Percentiles rank a stretch among this genome's conserved stretches.
These are phyloP conservation scores for Aspergillus novoparasiticus DNA, from an alignment of 2,329 filamentous ascomycete species.

Conservation along the genomic window DNA sequence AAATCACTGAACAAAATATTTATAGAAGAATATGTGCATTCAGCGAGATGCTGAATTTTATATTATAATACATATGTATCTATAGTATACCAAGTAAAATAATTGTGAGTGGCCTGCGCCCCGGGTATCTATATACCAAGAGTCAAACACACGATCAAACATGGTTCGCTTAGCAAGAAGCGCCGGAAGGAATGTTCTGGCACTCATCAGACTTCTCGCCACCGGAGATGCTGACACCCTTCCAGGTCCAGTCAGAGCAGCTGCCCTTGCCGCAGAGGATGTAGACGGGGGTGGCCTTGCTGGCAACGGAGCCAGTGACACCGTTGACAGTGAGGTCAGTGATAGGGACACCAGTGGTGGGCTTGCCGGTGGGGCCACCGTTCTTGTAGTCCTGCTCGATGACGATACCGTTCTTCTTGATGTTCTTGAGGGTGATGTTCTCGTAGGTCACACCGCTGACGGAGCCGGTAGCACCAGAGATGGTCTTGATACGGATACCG, in stretches of 20 bases:
- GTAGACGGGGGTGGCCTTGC: slow-evolving; percentile 48
- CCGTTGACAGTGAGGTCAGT: slow-evolving; percentile 40
- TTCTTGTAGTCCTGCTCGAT: slow-evolving; percentile 63
- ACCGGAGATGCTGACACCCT: slow-evolving; percentile 53
- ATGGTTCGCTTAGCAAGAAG: slow-evolving; percentile 31
- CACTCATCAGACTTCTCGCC: slow-evolving; percentile 51
- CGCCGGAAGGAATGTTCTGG: slow-evolving; percentile 43
- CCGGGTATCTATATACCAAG: not conserved
- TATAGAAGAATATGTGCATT: not conserved
- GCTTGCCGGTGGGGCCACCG: slow-evolving; percentile 44
- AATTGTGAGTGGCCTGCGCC: not conserved
- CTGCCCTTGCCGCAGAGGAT: slow-evolving; percentile 58
- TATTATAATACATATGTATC: not conserved
- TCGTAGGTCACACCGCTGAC: slow-evolving; percentile 58
- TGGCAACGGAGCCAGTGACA: slow-evolving; percentile 39
- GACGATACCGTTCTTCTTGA: slow-evolving; percentile 58
- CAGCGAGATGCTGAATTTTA: not conserved
- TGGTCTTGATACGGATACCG: slow-evolving; percentile 62
- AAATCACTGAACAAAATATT: not conserved
- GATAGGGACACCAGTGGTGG: slow-evolving; percentile 45
- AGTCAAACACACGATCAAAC: not conserved
- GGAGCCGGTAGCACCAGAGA: slow-evolving; percentile 53
- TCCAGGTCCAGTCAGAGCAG: slow-evolving; percentile 59
- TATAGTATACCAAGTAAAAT: not conserved
- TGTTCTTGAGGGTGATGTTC: slow-evolving; percentile 54